Conservation (phyloP, 176 grass and related monocot species). For the Aechmea fasciata region DNA sequence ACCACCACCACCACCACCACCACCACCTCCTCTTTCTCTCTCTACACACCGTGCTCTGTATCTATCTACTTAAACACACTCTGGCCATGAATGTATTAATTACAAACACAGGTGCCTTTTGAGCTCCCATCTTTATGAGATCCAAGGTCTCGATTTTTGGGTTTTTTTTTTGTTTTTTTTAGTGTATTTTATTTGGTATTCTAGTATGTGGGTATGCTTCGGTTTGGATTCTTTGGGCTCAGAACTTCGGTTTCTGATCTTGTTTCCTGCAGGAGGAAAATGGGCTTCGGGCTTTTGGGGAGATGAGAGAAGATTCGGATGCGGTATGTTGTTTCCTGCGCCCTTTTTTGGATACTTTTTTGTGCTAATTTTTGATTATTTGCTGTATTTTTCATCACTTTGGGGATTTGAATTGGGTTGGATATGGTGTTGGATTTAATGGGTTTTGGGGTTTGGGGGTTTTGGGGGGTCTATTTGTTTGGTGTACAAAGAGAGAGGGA, state of each 20-base stretch:
- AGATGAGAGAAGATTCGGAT: background rate
- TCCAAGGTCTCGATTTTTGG: slow-evolving; percentile 1
- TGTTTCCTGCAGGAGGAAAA: background rate
- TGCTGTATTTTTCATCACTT: background rate
- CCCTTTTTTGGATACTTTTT: background rate
- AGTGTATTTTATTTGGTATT: background rate
- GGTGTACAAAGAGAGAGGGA: too few relatives aligned
- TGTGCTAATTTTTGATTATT: background rate
- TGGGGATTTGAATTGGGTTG: background rate
- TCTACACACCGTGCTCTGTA: background rate
- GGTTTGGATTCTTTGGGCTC: background rate
- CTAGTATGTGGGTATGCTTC: background rate
- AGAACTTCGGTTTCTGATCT: background rate
- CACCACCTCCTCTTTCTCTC: slow-evolving; percentile 1
- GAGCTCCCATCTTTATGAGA: background rate
- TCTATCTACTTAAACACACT: too few relatives aligned
- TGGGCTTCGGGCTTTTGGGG: too few relatives aligned
- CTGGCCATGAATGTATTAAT: too few relatives aligned
- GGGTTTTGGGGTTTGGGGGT: background rate
- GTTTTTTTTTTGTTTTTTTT: background rate
- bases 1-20: background rate
- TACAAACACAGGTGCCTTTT: background rate
- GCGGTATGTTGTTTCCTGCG: background rate
- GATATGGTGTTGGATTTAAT: background rate
- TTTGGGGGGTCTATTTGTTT: too few relatives aligned